Conservation (phyloP, 495 filamentous ascomycete species). For the Penicillium argentinense region DNA sequence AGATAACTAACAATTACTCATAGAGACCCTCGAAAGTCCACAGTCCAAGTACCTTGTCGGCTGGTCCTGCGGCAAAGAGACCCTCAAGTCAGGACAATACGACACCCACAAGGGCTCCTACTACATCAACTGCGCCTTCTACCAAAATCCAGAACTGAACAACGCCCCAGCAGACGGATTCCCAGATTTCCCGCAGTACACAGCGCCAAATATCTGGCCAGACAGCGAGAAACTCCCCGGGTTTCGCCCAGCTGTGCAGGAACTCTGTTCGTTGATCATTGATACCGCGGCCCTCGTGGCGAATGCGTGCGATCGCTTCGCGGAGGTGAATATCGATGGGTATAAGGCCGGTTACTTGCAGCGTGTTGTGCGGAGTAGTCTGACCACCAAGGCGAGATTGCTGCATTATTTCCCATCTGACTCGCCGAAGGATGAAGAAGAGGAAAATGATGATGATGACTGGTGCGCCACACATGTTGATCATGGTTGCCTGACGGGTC, state of each 20-base stretch:
- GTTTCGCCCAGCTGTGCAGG: slow-evolving; percentile 69
- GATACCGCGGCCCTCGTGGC: slow-evolving; percentile 87
- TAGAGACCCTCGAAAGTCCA: slow-evolving; percentile 47
- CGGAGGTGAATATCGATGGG: slow-evolving; percentile 67
- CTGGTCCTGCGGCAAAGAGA: slow-evolving; percentile 90
- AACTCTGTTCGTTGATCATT: slow-evolving; percentile 81
- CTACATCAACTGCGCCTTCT: slow-evolving; percentile 96
- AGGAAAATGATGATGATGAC: slow-evolving; percentile 65
- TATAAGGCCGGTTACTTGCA: slow-evolving; percentile 82
- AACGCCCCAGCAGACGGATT: slow-evolving; percentile 60
- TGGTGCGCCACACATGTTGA: slow-evolving; percentile 97
- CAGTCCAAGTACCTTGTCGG: slow-evolving; percentile 59
- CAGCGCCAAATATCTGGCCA: slow-evolving; percentile 84
- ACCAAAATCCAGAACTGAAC: slow-evolving; percentile 63
- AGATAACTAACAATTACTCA: slow-evolving; percentile 6
- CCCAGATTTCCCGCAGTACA: slow-evolving; percentile 63
- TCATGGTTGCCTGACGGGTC: slow-evolving; percentile 88
- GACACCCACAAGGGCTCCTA: slow-evolving; percentile 95
- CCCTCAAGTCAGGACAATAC: slow-evolving; percentile 82
- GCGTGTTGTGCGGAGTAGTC: slow-evolving; percentile 77
- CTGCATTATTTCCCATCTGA: slow-evolving; percentile 80
- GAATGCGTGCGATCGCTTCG: slow-evolving; percentile 82
- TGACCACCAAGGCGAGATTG: slow-evolving; percentile 87
- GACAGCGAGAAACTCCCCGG: slow-evolving; percentile 60
- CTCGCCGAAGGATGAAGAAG: slow-evolving; percentile 11